A percentile compares a stretch with the other conserved stretches of the same genome.
Conservation (phyloP, 352 stramenopile genomes). For the Phytopythium delawarense region DNA sequence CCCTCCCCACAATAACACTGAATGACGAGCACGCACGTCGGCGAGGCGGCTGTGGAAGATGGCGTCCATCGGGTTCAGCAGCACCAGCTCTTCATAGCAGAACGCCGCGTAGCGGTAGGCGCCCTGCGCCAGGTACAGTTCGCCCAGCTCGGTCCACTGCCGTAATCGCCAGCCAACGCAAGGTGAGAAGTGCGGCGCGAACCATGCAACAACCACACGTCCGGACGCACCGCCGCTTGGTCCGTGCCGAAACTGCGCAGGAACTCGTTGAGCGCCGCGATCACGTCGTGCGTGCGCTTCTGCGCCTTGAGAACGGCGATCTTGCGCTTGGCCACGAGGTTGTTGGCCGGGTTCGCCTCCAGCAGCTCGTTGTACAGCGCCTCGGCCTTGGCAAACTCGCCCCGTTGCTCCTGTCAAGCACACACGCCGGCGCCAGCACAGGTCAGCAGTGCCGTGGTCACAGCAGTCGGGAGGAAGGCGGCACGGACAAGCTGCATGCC, state of each 20-base stretch:
- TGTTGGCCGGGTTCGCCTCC: slow-evolving; percentile 51
- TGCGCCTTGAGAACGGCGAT: slow-evolving; percentile 65
- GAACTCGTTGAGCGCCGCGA: slow-evolving; percentile 55
- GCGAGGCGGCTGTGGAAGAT: slow-evolving; percentile 59
- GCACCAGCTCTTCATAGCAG: slow-evolving; percentile 71
- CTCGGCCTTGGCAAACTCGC: slow-evolving; percentile 52
- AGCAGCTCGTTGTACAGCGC: slow-evolving; percentile 58
- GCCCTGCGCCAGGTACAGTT: slow-evolving; percentile 49
- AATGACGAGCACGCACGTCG: slow-evolving; percentile 29
- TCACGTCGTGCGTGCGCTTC: slow-evolving; percentile 48
- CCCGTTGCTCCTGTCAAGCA: slow-evolving; percentile 31
- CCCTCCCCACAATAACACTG: neutral
- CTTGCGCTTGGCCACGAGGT: slow-evolving; percentile 57
- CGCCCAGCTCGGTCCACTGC: slow-evolving; percentile 59
- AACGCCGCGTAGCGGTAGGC: slow-evolving; percentile 59
- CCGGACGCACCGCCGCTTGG: slow-evolving; percentile 31
- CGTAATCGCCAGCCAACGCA: neutral
- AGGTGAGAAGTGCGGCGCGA: slow-evolving; percentile 3
- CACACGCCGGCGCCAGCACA: neutral
- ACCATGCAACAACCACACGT: neutral
- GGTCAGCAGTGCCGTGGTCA: neutral
- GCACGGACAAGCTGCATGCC: slow-evolving; percentile 40
- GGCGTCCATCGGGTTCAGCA: slow-evolving; percentile 65
- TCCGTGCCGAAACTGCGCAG: slow-evolving; percentile 61
- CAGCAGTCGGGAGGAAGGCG: neutral